A percentile compares a stretch with the other conserved stretches of the same genome.
phyloP scores from a whole-genome alignment of 1,284 basidiomycete genomes.

The Golubevia pallescens region DNA sequence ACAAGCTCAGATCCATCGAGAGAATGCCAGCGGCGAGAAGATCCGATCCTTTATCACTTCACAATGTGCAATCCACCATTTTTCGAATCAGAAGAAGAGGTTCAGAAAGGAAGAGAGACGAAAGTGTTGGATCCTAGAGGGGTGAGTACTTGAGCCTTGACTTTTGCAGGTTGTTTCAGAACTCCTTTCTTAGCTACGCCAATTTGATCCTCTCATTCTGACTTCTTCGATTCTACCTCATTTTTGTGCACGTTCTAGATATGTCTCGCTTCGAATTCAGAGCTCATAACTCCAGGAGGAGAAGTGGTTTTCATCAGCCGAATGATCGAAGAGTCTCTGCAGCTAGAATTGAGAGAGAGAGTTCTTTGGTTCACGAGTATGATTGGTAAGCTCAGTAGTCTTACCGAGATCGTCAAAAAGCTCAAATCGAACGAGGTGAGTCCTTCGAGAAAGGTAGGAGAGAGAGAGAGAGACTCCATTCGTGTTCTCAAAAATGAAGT shows the following conservation, averaged over 20 bases:
- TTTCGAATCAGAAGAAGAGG: slow-evolving; percentile 76
- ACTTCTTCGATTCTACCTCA: too few relatives aligned
- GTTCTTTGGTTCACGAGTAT: slow-evolving; percentile 83
- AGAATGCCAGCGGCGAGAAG: too few relatives aligned
- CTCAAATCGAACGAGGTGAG: slow-evolving; percentile 71
- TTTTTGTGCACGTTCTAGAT: too few relatives aligned
- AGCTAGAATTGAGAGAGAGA: not conserved
- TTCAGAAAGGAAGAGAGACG: slow-evolving; percentile 66
- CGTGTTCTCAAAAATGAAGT: too few relatives aligned
- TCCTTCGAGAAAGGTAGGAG: too few relatives aligned
- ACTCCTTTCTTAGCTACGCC: too few relatives aligned
- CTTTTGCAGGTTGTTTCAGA: too few relatives aligned
- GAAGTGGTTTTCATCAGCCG: slow-evolving; percentile 78
- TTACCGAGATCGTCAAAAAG: slow-evolving; percentile 71
- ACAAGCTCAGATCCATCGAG: not conserved
- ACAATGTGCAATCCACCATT: slow-evolving; percentile 97
- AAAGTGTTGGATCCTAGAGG: slow-evolving; percentile 75
- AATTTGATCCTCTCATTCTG: too few relatives aligned
- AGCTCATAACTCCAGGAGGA: slow-evolving; percentile 76
- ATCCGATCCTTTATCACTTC: slow-evolving; percentile 64
- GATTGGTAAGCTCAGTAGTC: slow-evolving; percentile 81
- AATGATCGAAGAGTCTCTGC: slow-evolving; percentile 82
- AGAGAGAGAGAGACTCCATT: too few relatives aligned
- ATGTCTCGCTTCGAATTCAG: too few relatives aligned
- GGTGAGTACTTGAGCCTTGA: slow-evolving; percentile 70